Conservation (phyloP, 2,329 filamentous ascomycete species). For the Colletotrichum cuscutae region DNA sequence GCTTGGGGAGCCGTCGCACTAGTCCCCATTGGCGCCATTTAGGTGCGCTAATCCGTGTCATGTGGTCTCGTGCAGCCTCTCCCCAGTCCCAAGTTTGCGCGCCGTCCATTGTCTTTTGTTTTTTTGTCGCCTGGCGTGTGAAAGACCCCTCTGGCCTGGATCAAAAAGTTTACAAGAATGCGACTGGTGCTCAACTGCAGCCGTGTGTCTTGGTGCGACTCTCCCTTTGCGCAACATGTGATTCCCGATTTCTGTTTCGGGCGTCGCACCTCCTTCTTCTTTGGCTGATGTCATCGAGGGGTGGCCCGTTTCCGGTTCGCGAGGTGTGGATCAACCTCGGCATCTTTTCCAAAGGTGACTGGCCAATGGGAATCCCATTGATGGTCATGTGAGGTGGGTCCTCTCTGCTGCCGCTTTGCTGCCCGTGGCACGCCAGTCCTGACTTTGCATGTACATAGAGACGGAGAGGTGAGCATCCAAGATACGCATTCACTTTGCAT, state of each 20-base stretch:
- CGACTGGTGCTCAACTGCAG: background rate
- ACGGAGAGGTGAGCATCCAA: background rate
- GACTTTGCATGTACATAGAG: too few species aligned
- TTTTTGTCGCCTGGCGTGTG: background rate
- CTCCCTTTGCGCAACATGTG: conserved; percentile 22
- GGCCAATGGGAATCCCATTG: conserved; percentile 10
- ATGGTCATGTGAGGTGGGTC: conserved; percentile 18
- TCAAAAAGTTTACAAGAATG: background rate
- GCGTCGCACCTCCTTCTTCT: background rate
- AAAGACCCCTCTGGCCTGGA: background rate
- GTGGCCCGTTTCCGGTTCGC: conserved; percentile 1
- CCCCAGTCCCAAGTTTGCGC: background rate
- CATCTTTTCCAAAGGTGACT: conserved; percentile 1
- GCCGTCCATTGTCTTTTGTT: conserved; percentile 6
- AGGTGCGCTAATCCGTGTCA: conserved; percentile 22
- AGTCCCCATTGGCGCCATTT: background rate
- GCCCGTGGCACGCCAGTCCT: background rate
- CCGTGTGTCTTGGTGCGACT: conserved; percentile 1
- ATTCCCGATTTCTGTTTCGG: conserved; percentile 28
- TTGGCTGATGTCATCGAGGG: conserved; percentile 33
- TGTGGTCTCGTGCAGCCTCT: conserved; percentile 10
- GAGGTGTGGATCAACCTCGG: conserved; percentile 27
- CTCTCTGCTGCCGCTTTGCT: background rate
- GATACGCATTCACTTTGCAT: background rate
- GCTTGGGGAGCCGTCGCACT: background rate